Evolutionary conservation across 2,329 filamentous ascomycete genomes (phyloP), one percentile per base, ranked within the genome.

Genomic region (Pseudogymnoascus sp.): DNA sequence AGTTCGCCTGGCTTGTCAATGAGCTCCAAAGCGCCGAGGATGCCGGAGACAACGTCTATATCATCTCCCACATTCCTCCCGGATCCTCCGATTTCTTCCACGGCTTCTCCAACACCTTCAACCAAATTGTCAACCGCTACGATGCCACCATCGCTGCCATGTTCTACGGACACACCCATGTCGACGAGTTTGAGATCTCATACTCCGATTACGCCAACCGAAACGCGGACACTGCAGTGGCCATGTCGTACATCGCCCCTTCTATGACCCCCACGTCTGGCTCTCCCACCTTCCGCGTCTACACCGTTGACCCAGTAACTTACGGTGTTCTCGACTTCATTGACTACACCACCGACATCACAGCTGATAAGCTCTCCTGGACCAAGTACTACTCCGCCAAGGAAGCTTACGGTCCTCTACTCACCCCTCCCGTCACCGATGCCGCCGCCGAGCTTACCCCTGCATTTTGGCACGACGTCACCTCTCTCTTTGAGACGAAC

Each of bases 391-490:
- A 74, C 62, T 71, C 68, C 7, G 71, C 69, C 4, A 73, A 72
- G 40, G 72, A 70, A 28, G 64, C 67, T 4, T 75, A 75, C 41
- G 71, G 71, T 11, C 35, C 66, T 11, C 62, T 71, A 2, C 71
- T 82, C 12, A 69, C 65, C 31, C 78, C 81, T 38, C 76, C 79
- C 1, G 66, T 79, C 16, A 72, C 71, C 8, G 75, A 75, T 3
- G 72, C 71, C 0, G 60, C 66, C 0, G 69, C 70, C 5, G 78
- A 86, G 66, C 77, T 87, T 35, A 82, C 80, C 1, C 79, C 83
- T 0, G 79, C 78, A 0, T 85, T 85, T 71, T 86, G 84, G 83
- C 83, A 85, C 70, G 79, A 82, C 66, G 75, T 85, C 19, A 85
- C 83, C 1, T 73, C 73, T 0, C 70, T 74, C 2, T 78, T 86